Percentiles rank a stretch among this genome's conserved stretches.
phyloP scores from a whole-genome alignment of 495 filamentous ascomycete genomes.

The Penicillium goetzii region DNA sequence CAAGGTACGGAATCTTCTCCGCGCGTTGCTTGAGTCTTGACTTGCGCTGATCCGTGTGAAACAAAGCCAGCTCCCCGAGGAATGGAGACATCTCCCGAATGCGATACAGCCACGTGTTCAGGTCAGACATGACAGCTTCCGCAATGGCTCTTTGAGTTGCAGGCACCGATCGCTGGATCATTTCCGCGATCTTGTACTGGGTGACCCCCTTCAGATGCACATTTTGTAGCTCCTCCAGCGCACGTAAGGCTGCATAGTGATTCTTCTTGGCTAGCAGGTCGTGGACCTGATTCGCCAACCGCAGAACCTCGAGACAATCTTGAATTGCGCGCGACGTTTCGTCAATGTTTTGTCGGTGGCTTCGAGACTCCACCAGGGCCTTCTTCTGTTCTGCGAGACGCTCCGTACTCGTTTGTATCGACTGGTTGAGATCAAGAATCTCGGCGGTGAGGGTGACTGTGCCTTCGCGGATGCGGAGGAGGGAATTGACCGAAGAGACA shows the following conservation, averaged over 20 bases:
- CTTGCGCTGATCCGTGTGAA: constrained; percentile 87
- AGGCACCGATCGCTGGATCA: constrained; percentile 94
- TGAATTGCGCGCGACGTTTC: constrained; percentile 88
- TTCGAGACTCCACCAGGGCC: constrained; percentile 84
- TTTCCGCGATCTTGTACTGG: constrained; percentile 91
- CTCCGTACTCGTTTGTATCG: constrained; percentile 94
- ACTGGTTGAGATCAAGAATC: constrained; percentile 88
- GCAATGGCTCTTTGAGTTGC: constrained; percentile 91
- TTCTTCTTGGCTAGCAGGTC: constrained; percentile 89
- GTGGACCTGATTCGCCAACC: constrained; percentile 91
- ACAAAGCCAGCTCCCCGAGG: constrained; percentile 95
- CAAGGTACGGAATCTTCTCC: constrained; percentile 69
- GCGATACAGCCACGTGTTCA: constrained; percentile 97
- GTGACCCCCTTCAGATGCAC: constrained; percentile 91
- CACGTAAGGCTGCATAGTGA: constrained; percentile 91
- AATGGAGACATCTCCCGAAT: constrained; percentile 96
- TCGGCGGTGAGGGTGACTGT: constrained; percentile 87
- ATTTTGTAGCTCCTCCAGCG: constrained; percentile 93
- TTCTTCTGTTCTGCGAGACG: constrained; percentile 94
- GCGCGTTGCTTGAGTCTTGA: constrained; percentile 79
- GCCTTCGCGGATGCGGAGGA: constrained; percentile 86
- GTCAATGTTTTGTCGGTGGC: constrained; percentile 93
- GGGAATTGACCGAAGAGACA: constrained; percentile 85
- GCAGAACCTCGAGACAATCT: constrained; percentile 88
- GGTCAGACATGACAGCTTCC: constrained; percentile 93